phyloP scores from a whole-genome alignment of 78 protist genomes.

The Bodo saltans region DNA sequence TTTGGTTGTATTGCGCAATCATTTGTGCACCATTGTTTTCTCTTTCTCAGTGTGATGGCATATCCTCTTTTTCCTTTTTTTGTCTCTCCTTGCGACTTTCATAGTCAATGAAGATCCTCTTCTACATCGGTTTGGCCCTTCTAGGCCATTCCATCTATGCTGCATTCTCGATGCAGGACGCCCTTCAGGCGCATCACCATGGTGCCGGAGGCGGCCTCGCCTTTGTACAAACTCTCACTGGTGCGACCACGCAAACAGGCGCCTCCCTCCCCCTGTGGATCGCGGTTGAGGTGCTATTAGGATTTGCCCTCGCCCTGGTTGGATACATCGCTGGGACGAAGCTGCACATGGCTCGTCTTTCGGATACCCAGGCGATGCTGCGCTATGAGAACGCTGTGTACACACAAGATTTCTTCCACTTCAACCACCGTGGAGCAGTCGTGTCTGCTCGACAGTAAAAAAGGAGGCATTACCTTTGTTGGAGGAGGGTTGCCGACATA shows the following conservation, averaged over 20 bases:
- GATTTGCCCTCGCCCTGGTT: neutral
- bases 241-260: neutral
- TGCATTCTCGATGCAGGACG: neutral
- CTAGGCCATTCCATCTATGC: neutral
- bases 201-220: neutral
- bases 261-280: neutral
- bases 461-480: no score
- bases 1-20: no score
- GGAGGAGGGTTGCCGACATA: no score
- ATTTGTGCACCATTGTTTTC: no score
- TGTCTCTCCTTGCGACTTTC: no score
- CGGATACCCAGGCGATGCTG: neutral
- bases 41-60: no score
- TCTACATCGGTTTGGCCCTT: neutral
- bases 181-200: neutral
- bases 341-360: neutral
- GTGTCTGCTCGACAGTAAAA: no score
- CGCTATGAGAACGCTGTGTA: neutral
- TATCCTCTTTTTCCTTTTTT: no score
- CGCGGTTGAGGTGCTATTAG: neutral
- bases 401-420: neutral
- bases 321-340: neutral
- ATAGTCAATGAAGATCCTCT: no score
- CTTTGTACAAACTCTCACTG: neutral
- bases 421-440: neutral